Evolutionary conservation across 208 protist species (phyloP).

Genomic region (Leishmania braziliensis): DNA sequence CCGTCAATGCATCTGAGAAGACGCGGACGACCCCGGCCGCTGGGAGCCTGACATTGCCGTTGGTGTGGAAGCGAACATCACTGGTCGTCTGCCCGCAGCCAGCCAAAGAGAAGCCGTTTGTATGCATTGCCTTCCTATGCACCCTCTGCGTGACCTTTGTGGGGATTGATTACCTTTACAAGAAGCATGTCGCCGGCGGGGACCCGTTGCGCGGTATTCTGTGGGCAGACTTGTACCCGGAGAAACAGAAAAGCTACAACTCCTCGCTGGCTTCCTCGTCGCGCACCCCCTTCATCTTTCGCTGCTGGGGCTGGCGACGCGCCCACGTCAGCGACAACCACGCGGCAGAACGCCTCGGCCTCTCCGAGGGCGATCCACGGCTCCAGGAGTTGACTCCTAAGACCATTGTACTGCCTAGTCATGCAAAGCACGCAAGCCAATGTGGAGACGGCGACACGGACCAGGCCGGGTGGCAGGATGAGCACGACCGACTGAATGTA

Average conservation of each 20-base stretch:
- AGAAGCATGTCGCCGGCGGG: constrained; percentile 40
- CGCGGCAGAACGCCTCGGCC: constrained; percentile 9
- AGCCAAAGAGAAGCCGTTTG: constrained; percentile 31
- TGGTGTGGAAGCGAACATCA: constrained; percentile 4
- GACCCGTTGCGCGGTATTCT: constrained; percentile 77
- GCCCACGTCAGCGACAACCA: background rate
- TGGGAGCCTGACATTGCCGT: background rate
- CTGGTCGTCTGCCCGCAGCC: constrained; percentile 18
- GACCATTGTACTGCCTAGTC: constrained; percentile 9
- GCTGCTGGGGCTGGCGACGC: constrained; percentile 14
- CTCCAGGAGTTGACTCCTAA: constrained; percentile 14
- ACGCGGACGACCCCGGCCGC: background rate
- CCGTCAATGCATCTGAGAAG: constrained; percentile 6
- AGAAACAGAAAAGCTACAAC: constrained; percentile 18
- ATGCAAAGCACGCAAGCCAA: background rate
- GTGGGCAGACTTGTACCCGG: constrained; percentile 63
- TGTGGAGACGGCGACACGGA: background rate
- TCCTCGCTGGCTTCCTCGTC: background rate
- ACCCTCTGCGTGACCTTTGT: constrained; percentile 57
- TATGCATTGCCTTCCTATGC: constrained; percentile 40
- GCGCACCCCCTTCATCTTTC: constrained; percentile 2
- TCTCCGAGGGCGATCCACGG: constrained; percentile 18
- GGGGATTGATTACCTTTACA: constrained; percentile 71
- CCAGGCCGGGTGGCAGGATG: constrained; percentile 23
- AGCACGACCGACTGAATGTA: constrained; percentile 14